Conservation (phyloP, 129 eudicot species). For the Gnaphalium uliginosum region DNA sequence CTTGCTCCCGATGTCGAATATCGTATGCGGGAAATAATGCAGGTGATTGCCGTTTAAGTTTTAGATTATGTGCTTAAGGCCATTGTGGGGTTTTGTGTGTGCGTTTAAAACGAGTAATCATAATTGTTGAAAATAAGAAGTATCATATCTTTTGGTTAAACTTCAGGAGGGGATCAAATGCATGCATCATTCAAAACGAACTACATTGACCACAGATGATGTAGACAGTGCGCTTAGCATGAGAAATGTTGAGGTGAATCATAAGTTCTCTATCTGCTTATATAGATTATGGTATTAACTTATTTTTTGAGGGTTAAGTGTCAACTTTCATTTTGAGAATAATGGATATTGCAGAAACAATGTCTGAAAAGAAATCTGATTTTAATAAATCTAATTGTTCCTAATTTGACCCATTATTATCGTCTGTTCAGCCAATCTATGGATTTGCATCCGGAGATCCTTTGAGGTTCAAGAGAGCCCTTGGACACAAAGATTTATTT, state of each 20-base stretch:
- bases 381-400: background rate
- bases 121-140: background rate
- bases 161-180: conserved; percentile 76
- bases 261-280: background rate
- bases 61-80: background rate
- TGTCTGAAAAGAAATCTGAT: conserved; percentile 19
- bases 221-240: conserved; percentile 64
- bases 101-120: background rate
- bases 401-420: conserved; percentile 30
- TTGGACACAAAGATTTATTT: conserved; percentile 70
- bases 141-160: conserved; percentile 8
- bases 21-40: conserved; percentile 78
- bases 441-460: conserved; percentile 80
- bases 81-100: background rate
- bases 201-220: conserved; percentile 65
- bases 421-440: conserved; percentile 59
- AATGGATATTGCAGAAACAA: conserved; percentile 3
- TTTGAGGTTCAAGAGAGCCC: conserved; percentile 63
- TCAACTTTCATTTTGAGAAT: background rate
- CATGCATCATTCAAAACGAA: conserved; percentile 73
- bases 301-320: conserved; percentile 1
- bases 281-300: conserved; percentile 3
- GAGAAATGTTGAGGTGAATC: conserved; percentile 66
- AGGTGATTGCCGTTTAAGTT: conserved; percentile 37
- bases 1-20: conserved; percentile 82